A percentile compares a stretch with the other conserved stretches of the same genome.
Evolutionary conservation across 192 early-diverging fungal genomes (phyloP).

Genomic region (Coemansia sp.): DNA sequence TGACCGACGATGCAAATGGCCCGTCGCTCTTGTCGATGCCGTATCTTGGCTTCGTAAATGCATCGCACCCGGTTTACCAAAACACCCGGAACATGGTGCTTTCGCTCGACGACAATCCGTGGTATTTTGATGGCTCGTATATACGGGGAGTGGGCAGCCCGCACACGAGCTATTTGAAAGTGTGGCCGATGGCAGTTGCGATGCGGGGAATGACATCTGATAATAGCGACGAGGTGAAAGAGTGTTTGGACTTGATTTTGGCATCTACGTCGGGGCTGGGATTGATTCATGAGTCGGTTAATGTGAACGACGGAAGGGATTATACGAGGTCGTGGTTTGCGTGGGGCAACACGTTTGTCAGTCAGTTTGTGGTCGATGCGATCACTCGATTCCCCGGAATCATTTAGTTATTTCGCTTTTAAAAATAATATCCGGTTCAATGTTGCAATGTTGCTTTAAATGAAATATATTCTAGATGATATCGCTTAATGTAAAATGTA

Average conservation of each 20-base stretch:
- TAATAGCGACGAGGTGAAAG: constrained; percentile 50
- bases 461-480: no score
- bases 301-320: constrained; percentile 37
- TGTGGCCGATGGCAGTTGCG: constrained; percentile 70
- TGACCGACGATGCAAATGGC: constrained; percentile 75
- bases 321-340: constrained; percentile 51
- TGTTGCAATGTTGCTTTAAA: no score
- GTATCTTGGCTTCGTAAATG: constrained; percentile 58
- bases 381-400: constrained; percentile 41
- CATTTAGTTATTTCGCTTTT: constrained; percentile 11
- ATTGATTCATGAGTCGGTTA: constrained; percentile 68
- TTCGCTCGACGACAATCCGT: constrained; percentile 61
- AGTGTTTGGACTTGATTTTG: constrained; percentile 60
- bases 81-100: constrained; percentile 62
- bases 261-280: constrained; percentile 56
- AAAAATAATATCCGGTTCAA: no score
- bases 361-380: constrained; percentile 44
- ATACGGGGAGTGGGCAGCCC: constrained; percentile 64
- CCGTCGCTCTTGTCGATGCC: constrained; percentile 65
- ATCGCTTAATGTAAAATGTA: background rate
- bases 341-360: constrained; percentile 43
- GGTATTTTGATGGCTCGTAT: constrained; percentile 59
- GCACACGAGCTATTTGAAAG: constrained; percentile 58
- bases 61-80: constrained; percentile 56
- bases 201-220: constrained; percentile 58